Conservation (phyloP, 2,329 filamentous ascomycete genomes). For the Xylariales sp. region DNA sequence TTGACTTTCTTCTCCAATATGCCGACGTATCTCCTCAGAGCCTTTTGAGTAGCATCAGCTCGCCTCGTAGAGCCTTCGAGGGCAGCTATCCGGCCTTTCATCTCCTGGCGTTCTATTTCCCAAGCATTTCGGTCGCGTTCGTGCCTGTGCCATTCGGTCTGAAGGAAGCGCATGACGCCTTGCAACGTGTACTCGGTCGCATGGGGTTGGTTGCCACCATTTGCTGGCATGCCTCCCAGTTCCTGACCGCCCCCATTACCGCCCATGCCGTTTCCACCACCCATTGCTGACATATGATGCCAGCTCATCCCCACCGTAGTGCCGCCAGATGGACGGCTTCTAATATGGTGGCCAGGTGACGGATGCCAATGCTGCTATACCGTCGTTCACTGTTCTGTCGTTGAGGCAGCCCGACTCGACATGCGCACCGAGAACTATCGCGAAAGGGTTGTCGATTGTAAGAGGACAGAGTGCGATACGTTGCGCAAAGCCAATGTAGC, state of each 20-base stretch:
- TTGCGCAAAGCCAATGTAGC: too few species aligned
- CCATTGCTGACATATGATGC: slow-evolving; percentile 34
- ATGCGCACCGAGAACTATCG: too few species aligned
- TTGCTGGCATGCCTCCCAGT: slow-evolving; percentile 29
- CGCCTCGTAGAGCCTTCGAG: slow-evolving; percentile 87
- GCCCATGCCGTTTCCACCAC: slow-evolving; percentile 36
- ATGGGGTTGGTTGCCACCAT: slow-evolving; percentile 46
- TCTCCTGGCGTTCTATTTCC: slow-evolving; percentile 98
- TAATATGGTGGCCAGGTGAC: too few species aligned
- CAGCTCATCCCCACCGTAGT: slow-evolving; percentile 24
- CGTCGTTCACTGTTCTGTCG: slow-evolving; percentile 6
- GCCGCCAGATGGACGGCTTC: slow-evolving; percentile 2
- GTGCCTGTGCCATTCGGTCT: slow-evolving; percentile 98
- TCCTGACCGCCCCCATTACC: slow-evolving; percentile 40
- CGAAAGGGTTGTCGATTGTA: too few species aligned
- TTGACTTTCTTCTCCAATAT: slow-evolving; percentile 87
- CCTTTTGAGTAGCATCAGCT: slow-evolving; percentile 83
- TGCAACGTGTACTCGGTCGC: slow-evolving; percentile 61
- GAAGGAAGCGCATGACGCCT: slow-evolving; percentile 97
- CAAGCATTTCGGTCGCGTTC: slow-evolving; percentile 96
- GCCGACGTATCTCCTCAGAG: slow-evolving; percentile 82
- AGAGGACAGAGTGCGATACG: too few species aligned
- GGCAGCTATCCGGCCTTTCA: slow-evolving; percentile 95
- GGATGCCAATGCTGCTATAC: not conserved
- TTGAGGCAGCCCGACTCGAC: slow-evolving; percentile 5